Evolutionary conservation across 192 early-diverging fungal genomes (phyloP).

Genomic region (Thamnidium elegans): DNA sequence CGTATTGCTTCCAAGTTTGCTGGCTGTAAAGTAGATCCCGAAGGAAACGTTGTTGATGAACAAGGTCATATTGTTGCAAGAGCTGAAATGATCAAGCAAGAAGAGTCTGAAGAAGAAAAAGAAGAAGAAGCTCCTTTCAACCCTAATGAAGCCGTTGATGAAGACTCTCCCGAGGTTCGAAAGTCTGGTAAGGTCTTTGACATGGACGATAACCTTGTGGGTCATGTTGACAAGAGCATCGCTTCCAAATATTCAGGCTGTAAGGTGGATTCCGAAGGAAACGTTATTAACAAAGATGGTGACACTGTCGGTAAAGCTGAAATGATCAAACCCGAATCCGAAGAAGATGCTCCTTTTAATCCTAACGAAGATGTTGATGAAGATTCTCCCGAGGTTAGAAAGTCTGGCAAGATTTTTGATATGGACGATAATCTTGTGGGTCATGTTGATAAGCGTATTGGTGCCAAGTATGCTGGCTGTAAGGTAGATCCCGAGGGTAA

Average conservation of each 20-base stretch:
- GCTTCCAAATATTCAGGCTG: slow-evolving; percentile 12
- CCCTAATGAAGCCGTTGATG: background rate
- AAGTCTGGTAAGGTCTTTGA: slow-evolving; percentile 21
- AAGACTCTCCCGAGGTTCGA: slow-evolving; percentile 3
- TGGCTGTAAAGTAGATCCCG: slow-evolving; percentile 6
- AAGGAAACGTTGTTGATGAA: slow-evolving; percentile 3
- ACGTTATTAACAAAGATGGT: slow-evolving; percentile 1
- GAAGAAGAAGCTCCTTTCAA: slow-evolving; percentile 7
- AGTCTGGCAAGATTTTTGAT: slow-evolving; percentile 18
- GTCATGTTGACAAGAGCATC: background rate
- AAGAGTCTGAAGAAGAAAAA: background rate
- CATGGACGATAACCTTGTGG: slow-evolving; percentile 16
- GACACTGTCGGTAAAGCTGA: slow-evolving; percentile 12
- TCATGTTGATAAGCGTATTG: slow-evolving; percentile 6
- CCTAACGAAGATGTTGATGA: slow-evolving; percentile 2
- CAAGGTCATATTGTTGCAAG: background rate
- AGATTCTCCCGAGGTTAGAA: slow-evolving; percentile 8
- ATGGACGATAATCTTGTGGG: slow-evolving; percentile 18
- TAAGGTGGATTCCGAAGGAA: slow-evolving; percentile 11
- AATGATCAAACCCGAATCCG: background rate
- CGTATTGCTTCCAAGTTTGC: background rate
- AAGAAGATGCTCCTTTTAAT: background rate
- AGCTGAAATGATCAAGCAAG: background rate
- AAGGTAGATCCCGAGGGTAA: background rate
- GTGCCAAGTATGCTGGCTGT: slow-evolving; percentile 12